phyloP scores from a whole-genome alignment of 768 basidiomycete species.

The Phanerodontia chrysosporium region DNA sequence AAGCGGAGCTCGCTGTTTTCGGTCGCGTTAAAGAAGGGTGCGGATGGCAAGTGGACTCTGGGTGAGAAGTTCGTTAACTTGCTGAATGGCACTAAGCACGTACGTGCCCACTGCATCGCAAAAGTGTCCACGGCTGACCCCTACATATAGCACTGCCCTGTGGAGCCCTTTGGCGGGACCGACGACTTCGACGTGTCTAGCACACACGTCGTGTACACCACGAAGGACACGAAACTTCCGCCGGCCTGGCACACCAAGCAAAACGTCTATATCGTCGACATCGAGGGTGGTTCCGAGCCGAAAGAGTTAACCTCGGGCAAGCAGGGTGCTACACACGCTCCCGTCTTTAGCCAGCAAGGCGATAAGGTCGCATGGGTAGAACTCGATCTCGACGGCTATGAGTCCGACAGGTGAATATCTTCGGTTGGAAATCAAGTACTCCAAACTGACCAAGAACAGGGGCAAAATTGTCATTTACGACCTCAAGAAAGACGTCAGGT shows the following conservation, averaged over 20 bases:
- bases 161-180: conserved; percentile 83
- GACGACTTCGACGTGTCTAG: conserved; percentile 76
- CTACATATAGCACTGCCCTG: conserved; percentile 53
- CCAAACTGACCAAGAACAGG: conserved; percentile 29
- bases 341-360: conserved; percentile 63
- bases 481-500: conserved; percentile 58
- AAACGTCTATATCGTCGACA: conserved; percentile 67
- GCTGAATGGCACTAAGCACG: conserved; percentile 66
- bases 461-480: conserved; percentile 80
- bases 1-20: conserved; percentile 73
- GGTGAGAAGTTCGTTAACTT: conserved; percentile 52
- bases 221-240: conserved; percentile 77
- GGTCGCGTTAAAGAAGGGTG: conserved; percentile 47
- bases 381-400: conserved; percentile 83
- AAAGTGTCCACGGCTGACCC: not conserved
- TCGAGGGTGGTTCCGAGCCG: conserved; percentile 46
- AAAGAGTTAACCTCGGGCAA: conserved; percentile 75
- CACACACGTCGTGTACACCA: conserved; percentile 72
- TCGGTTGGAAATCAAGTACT: not conserved
- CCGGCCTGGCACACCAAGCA: conserved; percentile 87
- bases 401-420: conserved; percentile 64
- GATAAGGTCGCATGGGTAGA: conserved; percentile 85
- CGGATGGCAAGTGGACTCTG: conserved; percentile 50
- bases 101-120: conserved; percentile 31
- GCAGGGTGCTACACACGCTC: conserved; percentile 79